phyloP scores from a whole-genome alignment of 2,329 filamentous ascomycete genomes.

The Albifimbria verrucaria region DNA sequence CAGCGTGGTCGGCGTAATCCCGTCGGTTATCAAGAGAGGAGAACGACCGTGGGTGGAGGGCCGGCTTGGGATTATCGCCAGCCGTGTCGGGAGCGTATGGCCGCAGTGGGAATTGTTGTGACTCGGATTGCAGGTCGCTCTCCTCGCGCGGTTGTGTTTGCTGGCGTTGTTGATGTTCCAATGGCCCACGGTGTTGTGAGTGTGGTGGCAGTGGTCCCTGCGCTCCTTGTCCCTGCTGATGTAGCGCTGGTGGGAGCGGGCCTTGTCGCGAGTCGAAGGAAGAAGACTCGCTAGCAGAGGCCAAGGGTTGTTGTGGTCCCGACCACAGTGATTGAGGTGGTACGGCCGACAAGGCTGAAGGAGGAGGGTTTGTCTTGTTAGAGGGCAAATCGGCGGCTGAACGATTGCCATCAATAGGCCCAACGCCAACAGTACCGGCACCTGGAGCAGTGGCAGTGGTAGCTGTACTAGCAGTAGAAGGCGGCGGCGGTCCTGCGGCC shows the following conservation, averaged over 20 bases:
- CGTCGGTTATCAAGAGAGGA: conserved; percentile 13
- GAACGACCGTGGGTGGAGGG: conserved; percentile 17
- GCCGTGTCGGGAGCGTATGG: background rate
- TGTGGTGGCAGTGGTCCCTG: background rate
- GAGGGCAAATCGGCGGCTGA: conserved; percentile 6
- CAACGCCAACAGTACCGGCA: conserved; percentile 5
- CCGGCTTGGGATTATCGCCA: background rate
- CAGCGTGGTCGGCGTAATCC: background rate
- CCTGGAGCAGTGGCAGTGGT: conserved; percentile 15
- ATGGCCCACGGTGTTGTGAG: conserved; percentile 9
- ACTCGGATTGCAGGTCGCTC: conserved; percentile 22
- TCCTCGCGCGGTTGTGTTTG: conserved; percentile 13
- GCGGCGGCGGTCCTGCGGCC: conserved; percentile 26
- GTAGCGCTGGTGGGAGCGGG: background rate
- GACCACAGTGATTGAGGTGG: background rate
- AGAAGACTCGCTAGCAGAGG: conserved; percentile 43
- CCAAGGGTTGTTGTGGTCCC: background rate
- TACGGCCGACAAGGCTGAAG: conserved; percentile 45
- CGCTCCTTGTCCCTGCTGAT: background rate
- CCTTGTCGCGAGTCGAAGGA: conserved; percentile 29
- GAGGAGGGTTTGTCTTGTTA: conserved; percentile 26
- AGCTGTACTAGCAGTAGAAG: conserved; percentile 18
- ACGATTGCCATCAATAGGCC: background rate
- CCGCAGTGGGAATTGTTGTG: background rate
- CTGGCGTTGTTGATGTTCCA: conserved; percentile 7